These are phyloP conservation scores for Globisporangium emineosum DNA, from an alignment of 352 stramenopile genomes.

Conservation along the genomic window DNA sequence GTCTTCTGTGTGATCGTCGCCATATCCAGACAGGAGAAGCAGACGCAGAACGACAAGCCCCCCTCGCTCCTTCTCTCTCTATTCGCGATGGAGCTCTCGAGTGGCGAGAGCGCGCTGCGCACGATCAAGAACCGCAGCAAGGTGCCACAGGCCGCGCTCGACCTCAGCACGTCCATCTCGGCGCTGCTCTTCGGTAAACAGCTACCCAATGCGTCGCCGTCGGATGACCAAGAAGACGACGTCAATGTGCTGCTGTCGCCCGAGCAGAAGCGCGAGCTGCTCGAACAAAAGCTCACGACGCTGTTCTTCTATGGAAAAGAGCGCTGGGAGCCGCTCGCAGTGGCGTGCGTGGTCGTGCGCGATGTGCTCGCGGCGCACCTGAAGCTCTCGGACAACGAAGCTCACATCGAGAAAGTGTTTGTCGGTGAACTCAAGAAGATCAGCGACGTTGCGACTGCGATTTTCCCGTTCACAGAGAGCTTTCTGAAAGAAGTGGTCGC, in stretches of 20 bases:
- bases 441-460: conserved; percentile 19
- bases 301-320: conserved; percentile 53
- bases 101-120: conserved; percentile 59
- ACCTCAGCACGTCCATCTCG: conserved; percentile 30
- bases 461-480: conserved; percentile 31
- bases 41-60: neutral
- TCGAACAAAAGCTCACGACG: conserved; percentile 50
- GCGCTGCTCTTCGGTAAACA: conserved; percentile 23
- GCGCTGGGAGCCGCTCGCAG: conserved; percentile 74
- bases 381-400: conserved; percentile 26
- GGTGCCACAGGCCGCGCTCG: conserved; percentile 34
- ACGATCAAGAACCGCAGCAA: conserved; percentile 77
- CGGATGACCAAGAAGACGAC: conserved; percentile 10
- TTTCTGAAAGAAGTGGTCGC: conserved; percentile 49
- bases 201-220: conserved; percentile 1
- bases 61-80: neutral
- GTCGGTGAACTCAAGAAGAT: conserved; percentile 13
- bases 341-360: conserved; percentile 54
- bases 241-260: conserved; percentile 3
- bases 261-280: conserved; percentile 26
- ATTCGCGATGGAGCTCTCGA: conserved; percentile 61
- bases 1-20: neutral
- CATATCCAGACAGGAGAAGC: conserved; percentile 3
- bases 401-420: conserved; percentile 29
- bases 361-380: conserved; percentile 43